Base-by-base conservation (phyloP, 371 early-diverging fungal species). In the Circinella minor region DNA sequence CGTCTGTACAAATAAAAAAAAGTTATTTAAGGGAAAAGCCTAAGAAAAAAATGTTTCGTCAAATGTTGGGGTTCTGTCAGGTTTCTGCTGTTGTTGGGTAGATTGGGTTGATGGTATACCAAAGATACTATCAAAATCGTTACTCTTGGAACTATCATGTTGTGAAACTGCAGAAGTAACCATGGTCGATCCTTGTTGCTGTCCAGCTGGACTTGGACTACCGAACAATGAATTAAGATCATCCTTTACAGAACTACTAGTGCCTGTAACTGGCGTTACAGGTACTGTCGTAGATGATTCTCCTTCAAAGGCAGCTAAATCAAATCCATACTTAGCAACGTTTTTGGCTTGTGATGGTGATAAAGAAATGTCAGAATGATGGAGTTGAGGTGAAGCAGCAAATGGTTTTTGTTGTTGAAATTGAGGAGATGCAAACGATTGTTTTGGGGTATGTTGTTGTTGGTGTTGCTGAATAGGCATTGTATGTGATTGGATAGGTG, bases 221-320 rank as follows among this genome's bases (percentile, higher is more conserved):
- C 78, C 70, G 63, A 80, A 78, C 10, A 82, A 57, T 1, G 79
- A 80, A 37, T 72, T 75, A 18, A 82, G 66, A 51, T 82, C 83
- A 43, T 82, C 81, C 49, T 77, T 76, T 37, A 77, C 71, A 20
- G 78, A 75, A 3, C 55, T 46, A 18, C 39, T 68, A 6, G 39
- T 49, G 39, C 65, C 54, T 10, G 71, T 60, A 0, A 67, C 4
- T 4, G 54, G 14, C 37, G 61, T 39, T 3, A 73, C 47, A 55
- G 63, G 20, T n/a, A 27, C 15, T 37, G 61, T 36, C 1, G 75
- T 51, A 43, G 63, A 36, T 15, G 38, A 34, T 34, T 66, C 67
- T 3, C 70, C 63, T 47, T 84, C 84, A 73, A 84, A 84, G 27
- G 77, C 81, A 61, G 80, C 74, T 11, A 84, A 65, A 71, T 84